Base-by-base conservation (phyloP, 208 protist species). In the Leishmania tarentolae region DNA sequence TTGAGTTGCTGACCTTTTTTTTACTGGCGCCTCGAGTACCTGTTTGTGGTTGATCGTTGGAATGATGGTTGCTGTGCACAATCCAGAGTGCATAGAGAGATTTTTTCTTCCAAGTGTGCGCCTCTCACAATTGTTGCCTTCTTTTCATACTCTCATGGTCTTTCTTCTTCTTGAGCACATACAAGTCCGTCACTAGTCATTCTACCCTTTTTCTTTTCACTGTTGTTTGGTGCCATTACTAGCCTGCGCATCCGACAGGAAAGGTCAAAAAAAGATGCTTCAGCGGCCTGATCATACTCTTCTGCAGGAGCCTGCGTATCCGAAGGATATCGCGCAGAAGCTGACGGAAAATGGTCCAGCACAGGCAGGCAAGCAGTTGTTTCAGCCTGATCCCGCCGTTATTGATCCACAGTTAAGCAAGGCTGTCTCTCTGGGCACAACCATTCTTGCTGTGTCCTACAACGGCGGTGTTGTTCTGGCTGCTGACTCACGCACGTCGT, bases 371-470 rank as follows among this genome's bases (percentile, higher is more conserved):
- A 95, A 89, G 65, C 57, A 93, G 68, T 61, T 96, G 7, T 98
- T 98, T 77, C 82, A 88, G 46, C 84, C 87, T 7, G 94, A 97
- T 31, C 89, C 91, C 40, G 90, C 89, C 52, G 90, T 94, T 47
- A 88, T 96, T 69, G 93, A 97, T 57, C 94, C 94, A 8, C 94
- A 95, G 79, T 71, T 96, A 61, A 94, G 91, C 76, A 91, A 96
- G 78, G 92, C 94, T 11, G 94, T 97, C 52, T 97, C 94, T 11
- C 90, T 97, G 46, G 94, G 98, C 71, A 99, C 99, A 37, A 99
- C 99, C 7, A 99, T 99, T 94, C 98, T 99, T 85, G 99, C 99
- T 4, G 97, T 99, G 44, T 93, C 97, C 57, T 99, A 95, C 87
- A 91, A 99, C 44, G 99, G 91, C 56, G 99, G 99, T 74, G 99